These are phyloP conservation scores for Craterostigma plantagineum DNA, from an alignment of 257 asterid species.

Conservation along the genomic window DNA sequence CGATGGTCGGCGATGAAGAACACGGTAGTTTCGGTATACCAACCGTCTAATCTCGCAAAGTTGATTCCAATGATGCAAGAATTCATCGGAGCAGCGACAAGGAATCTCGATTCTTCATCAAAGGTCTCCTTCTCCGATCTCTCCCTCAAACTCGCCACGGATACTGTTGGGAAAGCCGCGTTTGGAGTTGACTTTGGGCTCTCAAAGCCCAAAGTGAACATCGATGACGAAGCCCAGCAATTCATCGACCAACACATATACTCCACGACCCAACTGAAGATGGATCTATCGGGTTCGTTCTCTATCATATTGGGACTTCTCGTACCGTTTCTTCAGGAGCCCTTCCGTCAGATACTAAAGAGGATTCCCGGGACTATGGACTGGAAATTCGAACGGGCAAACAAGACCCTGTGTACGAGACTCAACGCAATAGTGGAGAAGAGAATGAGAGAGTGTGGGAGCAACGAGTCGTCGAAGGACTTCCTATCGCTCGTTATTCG, in stretches of 20 bases:
- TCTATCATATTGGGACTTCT: slow-evolving; percentile 73
- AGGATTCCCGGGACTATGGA: slow-evolving; percentile 84
- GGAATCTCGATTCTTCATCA: slow-evolving; percentile 28
- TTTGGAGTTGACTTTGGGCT: slow-evolving; percentile 90
- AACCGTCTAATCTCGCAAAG: slow-evolving; percentile 84
- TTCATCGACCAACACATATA: slow-evolving; percentile 80
- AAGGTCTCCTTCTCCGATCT: slow-evolving; percentile 61
- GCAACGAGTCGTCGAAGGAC: slow-evolving; percentile 26
- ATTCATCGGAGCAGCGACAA: slow-evolving; percentile 39
- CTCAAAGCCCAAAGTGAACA: slow-evolving; percentile 28
- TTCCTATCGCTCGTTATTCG: slow-evolving; percentile 56
- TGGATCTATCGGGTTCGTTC: slow-evolving; percentile 85
- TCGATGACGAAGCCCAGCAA: slow-evolving; percentile 31
- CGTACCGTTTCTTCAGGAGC: slow-evolving; percentile 68
- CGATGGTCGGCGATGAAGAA: slow-evolving; percentile 93
- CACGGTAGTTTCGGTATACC: slow-evolving; percentile 68
- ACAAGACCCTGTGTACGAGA: slow-evolving; percentile 33
- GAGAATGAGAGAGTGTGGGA: slow-evolving; percentile 27
- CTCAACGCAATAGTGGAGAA: slow-evolving; percentile 46
- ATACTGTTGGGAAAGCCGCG: slow-evolving; percentile 81
- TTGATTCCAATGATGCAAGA: slow-evolving; percentile 77
- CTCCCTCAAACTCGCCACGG: slow-evolving; percentile 75
- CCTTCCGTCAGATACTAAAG: slow-evolving; percentile 69
- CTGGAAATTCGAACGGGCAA: slow-evolving; percentile 54
- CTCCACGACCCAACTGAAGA: slow-evolving; percentile 83